Percentiles rank a stretch among this genome's conserved stretches.
These are phyloP conservation scores for Solanum pinnatisectum DNA, from an alignment of 257 asterid genomes.

Conservation along the genomic window DNA sequence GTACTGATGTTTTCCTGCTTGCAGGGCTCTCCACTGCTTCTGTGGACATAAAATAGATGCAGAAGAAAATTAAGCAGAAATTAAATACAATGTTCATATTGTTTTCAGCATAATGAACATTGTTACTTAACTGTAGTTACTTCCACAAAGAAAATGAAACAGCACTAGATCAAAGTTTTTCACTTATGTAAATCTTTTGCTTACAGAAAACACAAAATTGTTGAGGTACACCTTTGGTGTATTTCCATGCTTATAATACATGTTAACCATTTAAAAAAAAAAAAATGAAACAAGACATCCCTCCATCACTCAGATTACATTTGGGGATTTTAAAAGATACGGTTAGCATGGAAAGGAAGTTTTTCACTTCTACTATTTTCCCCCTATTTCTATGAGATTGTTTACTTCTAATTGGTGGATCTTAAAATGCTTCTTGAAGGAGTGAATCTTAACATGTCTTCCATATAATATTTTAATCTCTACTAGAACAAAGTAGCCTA, in stretches of 20 bases:
- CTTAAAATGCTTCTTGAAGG: background rate
- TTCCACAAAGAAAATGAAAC: background rate
- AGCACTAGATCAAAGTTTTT: background rate
- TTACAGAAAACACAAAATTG: background rate
- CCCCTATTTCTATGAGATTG: background rate
- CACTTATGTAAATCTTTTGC: background rate
- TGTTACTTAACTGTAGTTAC: background rate
- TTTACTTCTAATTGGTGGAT: background rate
- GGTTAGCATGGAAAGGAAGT: background rate
- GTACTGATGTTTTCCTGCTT: slow-evolving; percentile 78
- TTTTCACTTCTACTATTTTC: background rate
- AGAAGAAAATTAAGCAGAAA: background rate
- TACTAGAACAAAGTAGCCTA: background rate
- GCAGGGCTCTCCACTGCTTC: slow-evolving; percentile 55
- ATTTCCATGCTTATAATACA: no score
- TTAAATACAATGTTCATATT: background rate
- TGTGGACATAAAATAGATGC: background rate
- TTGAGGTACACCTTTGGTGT: no score
- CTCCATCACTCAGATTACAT: background rate
- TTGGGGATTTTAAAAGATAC: background rate
- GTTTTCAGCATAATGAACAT: background rate
- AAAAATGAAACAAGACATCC: no score
- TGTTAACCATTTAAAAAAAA: no score
- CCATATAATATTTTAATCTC: background rate
- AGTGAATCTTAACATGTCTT: background rate